Conservation (phyloP, 257 asterid species). For the Dorcoceras hygrometricum region DNA sequence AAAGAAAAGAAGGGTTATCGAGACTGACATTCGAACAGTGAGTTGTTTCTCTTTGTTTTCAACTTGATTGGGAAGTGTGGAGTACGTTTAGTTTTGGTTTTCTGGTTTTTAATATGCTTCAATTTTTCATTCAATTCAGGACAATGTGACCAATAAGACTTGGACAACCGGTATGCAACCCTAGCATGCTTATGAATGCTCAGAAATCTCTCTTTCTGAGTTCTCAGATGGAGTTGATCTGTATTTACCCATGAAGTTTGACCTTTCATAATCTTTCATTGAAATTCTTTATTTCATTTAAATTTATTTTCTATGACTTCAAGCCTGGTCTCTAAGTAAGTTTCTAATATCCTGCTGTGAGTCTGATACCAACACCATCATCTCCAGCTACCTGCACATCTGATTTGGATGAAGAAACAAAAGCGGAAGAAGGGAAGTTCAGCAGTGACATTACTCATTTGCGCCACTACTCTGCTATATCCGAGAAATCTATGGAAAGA, state of each 20-base stretch:
- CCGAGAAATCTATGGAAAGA: constrained; percentile 79
- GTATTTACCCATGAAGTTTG: neutral
- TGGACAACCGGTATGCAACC: constrained; percentile 35
- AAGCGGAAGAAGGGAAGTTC: constrained; percentile 42
- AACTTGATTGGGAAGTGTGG: neutral
- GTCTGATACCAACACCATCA: constrained; percentile 8
- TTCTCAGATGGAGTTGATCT: neutral
- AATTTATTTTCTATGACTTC: neutral
- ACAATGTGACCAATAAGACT: constrained; percentile 29
- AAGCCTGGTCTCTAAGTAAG: neutral
- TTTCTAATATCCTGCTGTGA: neutral
- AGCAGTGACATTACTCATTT: constrained; percentile 43
- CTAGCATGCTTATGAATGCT: constrained; percentile 14
- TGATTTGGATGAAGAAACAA: constrained; percentile 34
- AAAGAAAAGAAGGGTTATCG: constrained; percentile 54
- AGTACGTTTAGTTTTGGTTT: neutral
- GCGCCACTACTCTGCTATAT: constrained; percentile 65
- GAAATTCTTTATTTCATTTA: neutral
- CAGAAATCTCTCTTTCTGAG: neutral
- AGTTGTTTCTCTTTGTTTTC: constrained; percentile 28
- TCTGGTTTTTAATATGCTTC: constrained; percentile 20
- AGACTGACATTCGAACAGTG: constrained; percentile 42
- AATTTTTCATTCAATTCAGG: constrained; percentile 36
- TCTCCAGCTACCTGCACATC: constrained; percentile 41
- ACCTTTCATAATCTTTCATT: neutral